Evolutionary conservation across 768 basidiomycete genomes (phyloP).

Genomic region (Mycena haematopus): DNA sequence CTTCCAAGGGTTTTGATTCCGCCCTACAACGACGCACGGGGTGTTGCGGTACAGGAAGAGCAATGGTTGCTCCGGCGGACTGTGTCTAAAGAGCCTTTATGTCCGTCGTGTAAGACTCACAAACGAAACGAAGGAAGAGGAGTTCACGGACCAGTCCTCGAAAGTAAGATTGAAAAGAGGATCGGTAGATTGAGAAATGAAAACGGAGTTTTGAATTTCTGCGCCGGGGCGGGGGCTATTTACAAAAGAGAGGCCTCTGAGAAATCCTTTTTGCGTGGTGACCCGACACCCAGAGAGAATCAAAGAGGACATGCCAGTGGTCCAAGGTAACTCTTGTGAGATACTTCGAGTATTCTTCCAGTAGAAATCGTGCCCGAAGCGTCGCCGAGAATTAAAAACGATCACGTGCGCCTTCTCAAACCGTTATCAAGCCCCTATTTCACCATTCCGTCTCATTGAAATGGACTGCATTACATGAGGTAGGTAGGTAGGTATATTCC

Average conservation of each 20-base stretch:
- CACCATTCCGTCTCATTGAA: too few relatives aligned
- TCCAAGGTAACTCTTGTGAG: not conserved
- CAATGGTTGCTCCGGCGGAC: slow-evolving; percentile 67
- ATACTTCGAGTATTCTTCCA: not conserved
- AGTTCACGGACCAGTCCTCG: slow-evolving; percentile 79
- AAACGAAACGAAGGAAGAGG: not conserved
- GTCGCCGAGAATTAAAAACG: too few relatives aligned
- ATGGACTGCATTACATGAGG: too few relatives aligned
- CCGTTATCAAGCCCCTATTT: too few relatives aligned
- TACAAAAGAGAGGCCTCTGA: not conserved
- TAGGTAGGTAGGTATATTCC: too few relatives aligned
- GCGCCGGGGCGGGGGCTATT: not conserved
- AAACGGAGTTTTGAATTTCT: slow-evolving; percentile 54
- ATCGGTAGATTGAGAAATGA: slow-evolving; percentile 77
- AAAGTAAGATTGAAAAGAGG: slow-evolving; percentile 91
- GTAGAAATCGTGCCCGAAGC: too few relatives aligned
- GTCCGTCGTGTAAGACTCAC: not conserved
- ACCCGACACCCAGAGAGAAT: slow-evolving; percentile 1
- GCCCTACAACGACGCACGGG: slow-evolving; percentile 91
- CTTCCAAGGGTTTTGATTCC: slow-evolving; percentile 98
- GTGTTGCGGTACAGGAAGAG: slow-evolving; percentile 87
- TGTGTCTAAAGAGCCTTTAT: slow-evolving; percentile 70
- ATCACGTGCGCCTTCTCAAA: too few relatives aligned
- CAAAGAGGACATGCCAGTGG: not conserved
- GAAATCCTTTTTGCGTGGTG: not conserved